phyloP scores from a whole-genome alignment of 768 basidiomycete genomes.

The Auricularia heimuer region DNA sequence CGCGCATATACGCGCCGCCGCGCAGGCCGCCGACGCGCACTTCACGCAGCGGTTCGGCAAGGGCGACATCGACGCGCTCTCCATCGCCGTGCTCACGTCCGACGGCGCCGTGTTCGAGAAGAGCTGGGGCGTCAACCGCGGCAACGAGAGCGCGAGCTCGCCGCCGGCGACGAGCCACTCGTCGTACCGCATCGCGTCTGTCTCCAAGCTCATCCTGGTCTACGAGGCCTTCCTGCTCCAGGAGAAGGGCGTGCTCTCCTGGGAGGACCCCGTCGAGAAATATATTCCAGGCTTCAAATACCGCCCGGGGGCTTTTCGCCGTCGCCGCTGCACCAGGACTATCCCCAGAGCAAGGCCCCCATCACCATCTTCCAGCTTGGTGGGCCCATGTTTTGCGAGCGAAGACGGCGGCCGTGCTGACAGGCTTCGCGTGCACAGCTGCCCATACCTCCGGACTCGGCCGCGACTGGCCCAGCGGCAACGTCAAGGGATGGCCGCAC shows the following conservation, averaged over 20 bases:
- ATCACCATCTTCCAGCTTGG: conserved; percentile 21
- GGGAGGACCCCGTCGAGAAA: conserved; percentile 41
- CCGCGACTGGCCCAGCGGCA: conserved; percentile 27
- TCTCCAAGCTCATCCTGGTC: conserved; percentile 41
- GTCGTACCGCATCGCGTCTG: conserved; percentile 42
- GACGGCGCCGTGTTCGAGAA: conserved; percentile 35
- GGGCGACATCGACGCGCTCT: conserved; percentile 39
- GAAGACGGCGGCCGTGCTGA: background rate
- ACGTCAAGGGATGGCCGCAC: conserved; percentile 32
- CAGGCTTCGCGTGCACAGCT: conserved; percentile 4
- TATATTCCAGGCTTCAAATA: conserved; percentile 32
- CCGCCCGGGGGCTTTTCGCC: conserved; percentile 11
- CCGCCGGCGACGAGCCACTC: conserved; percentile 31
- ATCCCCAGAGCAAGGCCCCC: conserved; percentile 4
- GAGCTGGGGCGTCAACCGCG: conserved; percentile 33
- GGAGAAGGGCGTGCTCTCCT: conserved; percentile 30
- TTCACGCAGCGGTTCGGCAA: conserved; percentile 15
- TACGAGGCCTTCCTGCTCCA: conserved; percentile 40
- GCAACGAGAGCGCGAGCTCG: conserved; percentile 31
- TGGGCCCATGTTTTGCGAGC: background rate
- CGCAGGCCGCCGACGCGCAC: background rate
- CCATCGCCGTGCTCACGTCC: conserved; percentile 38
- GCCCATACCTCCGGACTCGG: conserved; percentile 26
- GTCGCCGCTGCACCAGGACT: background rate
- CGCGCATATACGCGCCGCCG: conserved; percentile 9